Percentiles rank a stretch among this genome's conserved stretches.
phyloP scores from a whole-genome alignment of 345 rosid genomes.

The Rhizophora mangle region DNA sequence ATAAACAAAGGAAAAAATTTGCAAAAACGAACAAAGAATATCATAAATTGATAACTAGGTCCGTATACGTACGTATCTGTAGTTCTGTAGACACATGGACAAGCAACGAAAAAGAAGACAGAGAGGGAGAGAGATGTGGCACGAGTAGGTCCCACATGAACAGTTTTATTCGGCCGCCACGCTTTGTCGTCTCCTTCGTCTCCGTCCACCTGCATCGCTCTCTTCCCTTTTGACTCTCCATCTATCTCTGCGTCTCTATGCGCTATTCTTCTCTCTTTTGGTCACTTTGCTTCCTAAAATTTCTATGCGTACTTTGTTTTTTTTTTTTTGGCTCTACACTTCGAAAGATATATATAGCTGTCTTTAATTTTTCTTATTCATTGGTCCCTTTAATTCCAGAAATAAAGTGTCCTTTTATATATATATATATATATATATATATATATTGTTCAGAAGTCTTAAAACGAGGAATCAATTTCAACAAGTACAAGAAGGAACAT shows the following conservation, averaged over 20 bases:
- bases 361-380: not conserved
- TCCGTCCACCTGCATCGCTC: conserved; percentile 30
- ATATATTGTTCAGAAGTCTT: not conserved
- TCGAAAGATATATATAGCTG: not conserved
- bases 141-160: conserved; percentile 41
- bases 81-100: no score
- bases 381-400: not conserved
- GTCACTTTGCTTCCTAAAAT: not conserved
- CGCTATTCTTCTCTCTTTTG: not conserved
- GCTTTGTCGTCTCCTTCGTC: conserved; percentile 52
- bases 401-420: not conserved
- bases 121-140: not conserved
- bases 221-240: not conserved
- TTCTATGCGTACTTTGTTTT: not conserved
- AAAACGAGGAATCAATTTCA: conserved; percentile 1
- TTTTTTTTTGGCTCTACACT: not conserved
- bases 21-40: no score
- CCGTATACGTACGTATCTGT: no score
- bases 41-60: no score
- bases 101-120: no score
- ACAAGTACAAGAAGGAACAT: not conserved
- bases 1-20: no score
- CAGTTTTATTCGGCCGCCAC: conserved; percentile 56
- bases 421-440: not conserved
- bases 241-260: not conserved